Evolutionary conservation across 352 stramenopile genomes (phyloP), one percentile per base, ranked within the genome.

Genomic region (Blastocystis hominis): DNA sequence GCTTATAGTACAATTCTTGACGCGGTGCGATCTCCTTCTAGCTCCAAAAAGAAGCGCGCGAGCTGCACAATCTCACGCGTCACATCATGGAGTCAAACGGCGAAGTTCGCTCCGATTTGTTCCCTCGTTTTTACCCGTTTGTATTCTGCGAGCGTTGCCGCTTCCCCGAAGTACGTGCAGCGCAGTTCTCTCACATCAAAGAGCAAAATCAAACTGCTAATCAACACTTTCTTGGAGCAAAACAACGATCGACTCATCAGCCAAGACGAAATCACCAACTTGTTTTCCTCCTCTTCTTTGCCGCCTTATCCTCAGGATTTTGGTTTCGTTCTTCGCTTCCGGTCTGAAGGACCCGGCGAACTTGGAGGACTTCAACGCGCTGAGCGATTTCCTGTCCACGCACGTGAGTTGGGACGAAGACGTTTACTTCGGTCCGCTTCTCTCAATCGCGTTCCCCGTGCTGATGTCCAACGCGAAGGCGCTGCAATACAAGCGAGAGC

Each of bases 271-370:
- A 20, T 59, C 10, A 20, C 13, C 10, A 59, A 59, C 50, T 59
- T 59, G 50, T 59, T 3, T 0, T 10, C 9, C 40, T 50, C 54
- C 40, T 3, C 30, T 24, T 20, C 5, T 69, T 3, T 15, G 15
- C 68, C 24, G 24, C 24, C 24, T 30, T n/a, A 80, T 44, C 20
- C n/a, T 30, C 34, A 84, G 72, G 6, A 55, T 84, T 17, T 36
- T 84, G 2, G 9, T 84, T 53, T 84, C 72, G 10, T 68, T 68
- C 56, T 84, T 84, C 72, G 66, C 47, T 66, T 30, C 72, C 17
- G 50, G 34, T 10, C 30, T 84, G 17, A 47, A 84, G 15, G 20
- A 64, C 34, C 24, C 47, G 17, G 50, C 72, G 15, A 66, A 66
- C 34, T 46, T 53, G 38, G 0, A 30, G 5, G n/a, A 42, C 4